Percentiles rank a stretch among this genome's conserved stretches.
phyloP scores from a whole-genome alignment of 352 stramenopile species.

The Pythium chondricola region DNA sequence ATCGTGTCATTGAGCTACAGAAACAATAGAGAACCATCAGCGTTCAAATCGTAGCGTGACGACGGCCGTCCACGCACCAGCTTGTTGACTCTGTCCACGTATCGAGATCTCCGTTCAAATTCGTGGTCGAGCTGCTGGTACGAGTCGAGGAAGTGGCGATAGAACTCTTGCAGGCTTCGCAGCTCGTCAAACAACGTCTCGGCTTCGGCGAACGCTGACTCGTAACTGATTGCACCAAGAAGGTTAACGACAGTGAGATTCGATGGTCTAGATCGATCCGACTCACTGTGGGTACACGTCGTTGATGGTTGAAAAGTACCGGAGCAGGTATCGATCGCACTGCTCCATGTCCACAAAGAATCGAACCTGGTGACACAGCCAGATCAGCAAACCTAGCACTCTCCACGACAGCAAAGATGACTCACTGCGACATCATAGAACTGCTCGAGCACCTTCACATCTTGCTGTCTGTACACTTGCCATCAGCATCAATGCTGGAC shows the following conservation, averaged over 20 bases:
- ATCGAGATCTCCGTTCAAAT: slow-evolving; percentile 44
- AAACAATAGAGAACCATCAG: background rate
- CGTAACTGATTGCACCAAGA: slow-evolving; percentile 32
- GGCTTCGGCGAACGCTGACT: slow-evolving; percentile 54
- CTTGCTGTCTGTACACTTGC: slow-evolving; percentile 21
- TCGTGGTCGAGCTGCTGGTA: slow-evolving; percentile 55
- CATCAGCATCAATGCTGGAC: background rate
- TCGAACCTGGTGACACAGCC: slow-evolving; percentile 28
- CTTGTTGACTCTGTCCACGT: slow-evolving; percentile 41
- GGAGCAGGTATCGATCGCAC: slow-evolving; percentile 68
- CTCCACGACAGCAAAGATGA: background rate
- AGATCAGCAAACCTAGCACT: background rate
- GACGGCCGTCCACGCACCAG: too few relatives aligned
- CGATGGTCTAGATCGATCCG: background rate
- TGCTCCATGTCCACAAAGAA: slow-evolving; percentile 89
- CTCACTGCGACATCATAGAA: slow-evolving; percentile 42
- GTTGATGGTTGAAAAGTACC: slow-evolving; percentile 82
- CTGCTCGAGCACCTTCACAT: slow-evolving; percentile 29
- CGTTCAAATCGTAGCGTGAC: too few relatives aligned
- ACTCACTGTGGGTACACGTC: slow-evolving; percentile 72
- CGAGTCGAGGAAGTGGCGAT: slow-evolving; percentile 67
- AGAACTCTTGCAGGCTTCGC: slow-evolving; percentile 72
- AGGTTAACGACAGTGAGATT: background rate
- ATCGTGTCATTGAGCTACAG: slow-evolving; percentile 52
- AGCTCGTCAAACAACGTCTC: slow-evolving; percentile 77